Base-by-base conservation (phyloP, 257 asterid genomes). In the Rehmannia glutinosa region DNA sequence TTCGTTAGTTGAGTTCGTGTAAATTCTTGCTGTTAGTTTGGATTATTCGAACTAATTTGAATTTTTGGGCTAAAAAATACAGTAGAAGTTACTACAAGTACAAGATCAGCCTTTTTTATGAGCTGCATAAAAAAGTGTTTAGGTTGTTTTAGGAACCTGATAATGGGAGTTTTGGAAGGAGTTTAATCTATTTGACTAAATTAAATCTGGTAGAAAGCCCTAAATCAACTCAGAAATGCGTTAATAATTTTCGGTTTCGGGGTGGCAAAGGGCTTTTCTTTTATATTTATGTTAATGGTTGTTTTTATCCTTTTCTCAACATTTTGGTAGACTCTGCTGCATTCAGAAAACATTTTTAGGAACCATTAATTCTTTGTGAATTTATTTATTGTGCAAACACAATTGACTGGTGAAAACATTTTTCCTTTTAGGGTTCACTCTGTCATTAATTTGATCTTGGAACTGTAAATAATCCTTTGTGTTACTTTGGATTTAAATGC, bases 401-500 rank as follows among this genome's bases (percentile, higher is more conserved):
- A n/a, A 38, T 28, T 21, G 25, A 59, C 30, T 30, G 13, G 45
- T 47, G 20, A 6, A 32, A 30, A 8, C 10, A 43, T 9, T 33
- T 46, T n/a, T 47, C 10, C 1, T 13, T 35, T 55, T 17, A 16
- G 16, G 51, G 53, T 23, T 45, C 30, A 28, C 30, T 17, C 17
- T 42, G 17, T 63, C 41, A 9, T 13, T 33, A 54, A 54, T 36
- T 53, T 36, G 50, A 43, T 42, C 7, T 19, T 7, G 30, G 16
- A 17, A 50, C 32, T 51, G 27, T 39, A 6, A 8, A 43, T 57
- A 5, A 39, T 15, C 2, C 2, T 56, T 11, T 30, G 16, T 35
- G 66, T 51, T 30, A 33, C 20, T 17, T 52, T 52, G 54, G 58
- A 39, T 56, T 53, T 54, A 9, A 38, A 45, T 47, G 72, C 71